Conservation (phyloP, 2,329 filamentous ascomycete genomes). For the Colletotrichum lentis region DNA sequence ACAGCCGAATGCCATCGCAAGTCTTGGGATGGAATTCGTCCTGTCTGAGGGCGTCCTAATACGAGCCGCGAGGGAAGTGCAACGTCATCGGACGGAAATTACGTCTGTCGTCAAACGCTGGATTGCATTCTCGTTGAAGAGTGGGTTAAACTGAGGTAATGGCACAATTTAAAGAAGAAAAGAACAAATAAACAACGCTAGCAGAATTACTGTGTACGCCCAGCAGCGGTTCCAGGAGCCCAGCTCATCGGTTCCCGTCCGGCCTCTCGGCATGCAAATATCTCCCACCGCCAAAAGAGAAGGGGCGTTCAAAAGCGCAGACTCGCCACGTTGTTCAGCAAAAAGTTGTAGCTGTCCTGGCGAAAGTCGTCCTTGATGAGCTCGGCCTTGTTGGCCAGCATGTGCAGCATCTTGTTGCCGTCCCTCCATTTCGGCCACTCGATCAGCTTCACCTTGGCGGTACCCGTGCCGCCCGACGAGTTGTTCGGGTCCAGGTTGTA, state of each 20-base stretch:
- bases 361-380: slow-evolving; percentile 40
- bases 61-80: not conserved
- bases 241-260: not conserved
- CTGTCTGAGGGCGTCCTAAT: too few relatives aligned
- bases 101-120: too few relatives aligned
- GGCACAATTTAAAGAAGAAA: too few relatives aligned
- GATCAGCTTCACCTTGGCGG: slow-evolving; percentile 20
- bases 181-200: too few relatives aligned
- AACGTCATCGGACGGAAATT: not conserved
- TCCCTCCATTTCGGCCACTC: slow-evolving; percentile 53
- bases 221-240: not conserved
- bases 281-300: rapidly evolving
- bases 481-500: slow-evolving; percentile 66
- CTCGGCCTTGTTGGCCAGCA: slow-evolving; percentile 29
- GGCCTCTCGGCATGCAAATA: not conserved
- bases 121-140: too few relatives aligned
- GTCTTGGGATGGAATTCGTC: not conserved
- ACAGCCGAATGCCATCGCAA: not conserved
- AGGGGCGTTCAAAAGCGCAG: slow-evolving; percentile 7
- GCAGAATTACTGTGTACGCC: too few relatives aligned
- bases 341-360: slow-evolving; percentile 36
- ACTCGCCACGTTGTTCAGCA: slow-evolving; percentile 28
- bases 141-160: not conserved
- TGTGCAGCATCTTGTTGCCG: slow-evolving; percentile 46
- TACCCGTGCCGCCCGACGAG: slow-evolving; percentile 43